phyloP scores from a whole-genome alignment of 306 rosid species.

The Vachellia pachyceras region DNA sequence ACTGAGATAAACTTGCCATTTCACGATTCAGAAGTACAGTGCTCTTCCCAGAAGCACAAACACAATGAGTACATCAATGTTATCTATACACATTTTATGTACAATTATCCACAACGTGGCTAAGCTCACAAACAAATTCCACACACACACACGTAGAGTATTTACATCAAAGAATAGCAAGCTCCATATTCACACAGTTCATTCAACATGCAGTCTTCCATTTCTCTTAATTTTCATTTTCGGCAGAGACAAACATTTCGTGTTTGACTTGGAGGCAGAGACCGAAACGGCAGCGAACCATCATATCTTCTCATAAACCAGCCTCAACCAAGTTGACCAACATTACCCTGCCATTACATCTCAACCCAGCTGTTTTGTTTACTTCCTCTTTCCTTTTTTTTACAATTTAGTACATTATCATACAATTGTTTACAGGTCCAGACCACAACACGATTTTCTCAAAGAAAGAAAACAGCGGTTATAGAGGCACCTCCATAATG shows the following conservation, averaged over 20 bases:
- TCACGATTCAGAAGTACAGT: neutral
- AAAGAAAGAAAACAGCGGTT: constrained; percentile 18
- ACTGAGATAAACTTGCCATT: neutral
- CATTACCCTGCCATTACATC: constrained; percentile 40
- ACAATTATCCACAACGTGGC: constrained; percentile 47
- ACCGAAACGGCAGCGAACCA: constrained; percentile 34
- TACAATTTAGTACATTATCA: constrained; percentile 45
- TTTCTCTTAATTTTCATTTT: neutral
- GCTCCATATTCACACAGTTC: constrained; percentile 45
- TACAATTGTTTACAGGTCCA: constrained; percentile 33
- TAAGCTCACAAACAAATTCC: constrained; percentile 38
- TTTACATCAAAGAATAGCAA: constrained; percentile 62
- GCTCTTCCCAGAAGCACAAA: constrained; percentile 10
- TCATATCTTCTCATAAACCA: constrained; percentile 44
- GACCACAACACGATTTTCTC: constrained; percentile 31
- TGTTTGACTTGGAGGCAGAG: constrained; percentile 18
- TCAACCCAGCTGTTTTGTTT: constrained; percentile 22
- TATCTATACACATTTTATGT: constrained; percentile 45
- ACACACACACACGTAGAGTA: constrained; percentile 36
- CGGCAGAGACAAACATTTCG: constrained; percentile 10
- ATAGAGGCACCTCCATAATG: constrained; percentile 15
- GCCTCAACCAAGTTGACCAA: constrained; percentile 36
- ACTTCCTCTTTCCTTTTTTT: neutral
- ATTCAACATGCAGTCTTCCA: constrained; percentile 29
- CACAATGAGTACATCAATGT: constrained; percentile 9